Evolutionary conservation across 805 yeast genomes (phyloP).

Genomic region (Starmera quercuum): DNA sequence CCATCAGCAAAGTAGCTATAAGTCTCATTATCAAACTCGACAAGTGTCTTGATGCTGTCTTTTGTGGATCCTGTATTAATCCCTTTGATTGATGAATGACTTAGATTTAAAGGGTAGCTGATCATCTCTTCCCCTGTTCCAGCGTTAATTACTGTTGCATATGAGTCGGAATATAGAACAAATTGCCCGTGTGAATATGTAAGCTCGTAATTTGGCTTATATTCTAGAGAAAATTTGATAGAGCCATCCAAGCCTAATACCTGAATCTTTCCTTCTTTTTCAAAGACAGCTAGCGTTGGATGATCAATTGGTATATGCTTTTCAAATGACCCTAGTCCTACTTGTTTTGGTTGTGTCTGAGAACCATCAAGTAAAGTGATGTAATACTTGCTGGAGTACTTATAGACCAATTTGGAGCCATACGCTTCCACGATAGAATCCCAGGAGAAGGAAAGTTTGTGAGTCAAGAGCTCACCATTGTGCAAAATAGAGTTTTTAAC

Average conservation of each 20-base stretch:
- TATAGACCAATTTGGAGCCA: conserved; percentile 17
- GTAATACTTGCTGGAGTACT: conserved; percentile 3
- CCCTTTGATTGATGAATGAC: background rate
- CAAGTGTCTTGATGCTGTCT: conserved; percentile 6
- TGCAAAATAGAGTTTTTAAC: conserved; percentile 8
- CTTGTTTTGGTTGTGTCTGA: conserved; percentile 6
- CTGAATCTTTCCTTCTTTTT: conserved; percentile 13
- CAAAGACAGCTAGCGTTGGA: conserved; percentile 14
- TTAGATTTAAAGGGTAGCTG: conserved; percentile 7
- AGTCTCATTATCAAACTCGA: conserved; percentile 7
- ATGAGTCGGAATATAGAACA: conserved; percentile 15
- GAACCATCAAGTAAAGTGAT: conserved; percentile 7
- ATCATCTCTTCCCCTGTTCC: conserved; percentile 17
- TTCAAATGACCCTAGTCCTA: conserved; percentile 3
- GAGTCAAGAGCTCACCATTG: conserved; percentile 7
- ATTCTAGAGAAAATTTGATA: conserved; percentile 11
- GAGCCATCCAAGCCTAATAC: conserved; percentile 7
- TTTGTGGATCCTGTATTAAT: background rate
- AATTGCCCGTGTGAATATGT: conserved; percentile 10
- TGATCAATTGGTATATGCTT: conserved; percentile 12
- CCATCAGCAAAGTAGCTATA: conserved; percentile 7
- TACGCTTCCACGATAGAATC: conserved; percentile 13
- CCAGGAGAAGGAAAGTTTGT: conserved; percentile 6
- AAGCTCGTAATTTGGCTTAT: conserved; percentile 15
- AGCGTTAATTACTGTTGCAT: conserved; percentile 16